A percentile compares a stretch with the other conserved stretches of the same genome.
Evolutionary conservation across 192 early-diverging fungal genomes (phyloP).

Genomic region (Coemansia guatemalensis): DNA sequence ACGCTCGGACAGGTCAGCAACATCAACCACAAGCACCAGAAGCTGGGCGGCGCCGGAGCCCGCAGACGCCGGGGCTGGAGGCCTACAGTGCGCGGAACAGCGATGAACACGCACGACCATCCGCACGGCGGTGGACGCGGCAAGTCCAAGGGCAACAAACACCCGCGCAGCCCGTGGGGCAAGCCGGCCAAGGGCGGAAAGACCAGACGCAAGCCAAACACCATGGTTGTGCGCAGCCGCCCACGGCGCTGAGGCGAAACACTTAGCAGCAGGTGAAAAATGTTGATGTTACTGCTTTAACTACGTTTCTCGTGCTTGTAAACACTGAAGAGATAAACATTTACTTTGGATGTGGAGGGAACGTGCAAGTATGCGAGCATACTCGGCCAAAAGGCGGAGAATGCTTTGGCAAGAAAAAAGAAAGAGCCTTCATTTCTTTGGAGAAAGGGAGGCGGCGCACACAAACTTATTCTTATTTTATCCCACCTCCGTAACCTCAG

Average conservation of each 20-base stretch:
- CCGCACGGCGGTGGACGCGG: constrained; percentile 96
- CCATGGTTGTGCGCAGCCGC: constrained; percentile 63
- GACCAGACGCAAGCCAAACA: constrained; percentile 69
- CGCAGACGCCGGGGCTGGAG: constrained; percentile 79
- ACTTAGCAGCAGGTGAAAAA: background rate
- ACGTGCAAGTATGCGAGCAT: background rate
- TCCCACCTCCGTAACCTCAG: background rate
- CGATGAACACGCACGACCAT: constrained; percentile 93
- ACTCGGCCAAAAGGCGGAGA: background rate
- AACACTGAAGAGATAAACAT: background rate
- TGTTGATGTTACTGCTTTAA: background rate
- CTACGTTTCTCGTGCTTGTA: background rate
- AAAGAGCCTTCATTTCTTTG: background rate
- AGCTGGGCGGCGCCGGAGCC: constrained; percentile 88
- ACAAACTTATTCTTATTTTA: background rate
- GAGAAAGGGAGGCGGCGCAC: background rate
- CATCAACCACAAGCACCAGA: constrained; percentile 83
- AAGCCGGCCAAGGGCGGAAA: constrained; percentile 91
- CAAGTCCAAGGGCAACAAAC: constrained; percentile 91
- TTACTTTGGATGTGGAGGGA: background rate
- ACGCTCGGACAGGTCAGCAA: constrained; percentile 91
- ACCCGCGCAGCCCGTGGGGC: constrained; percentile 88
- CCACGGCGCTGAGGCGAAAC: constrained; percentile 30
- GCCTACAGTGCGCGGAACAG: constrained; percentile 92
- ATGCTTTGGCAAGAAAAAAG: background rate